Evolutionary conservation across 2,329 filamentous ascomycete species (phyloP), one percentile per base, ranked within the genome.

Genomic region (Nigrospora sphaerica): DNA sequence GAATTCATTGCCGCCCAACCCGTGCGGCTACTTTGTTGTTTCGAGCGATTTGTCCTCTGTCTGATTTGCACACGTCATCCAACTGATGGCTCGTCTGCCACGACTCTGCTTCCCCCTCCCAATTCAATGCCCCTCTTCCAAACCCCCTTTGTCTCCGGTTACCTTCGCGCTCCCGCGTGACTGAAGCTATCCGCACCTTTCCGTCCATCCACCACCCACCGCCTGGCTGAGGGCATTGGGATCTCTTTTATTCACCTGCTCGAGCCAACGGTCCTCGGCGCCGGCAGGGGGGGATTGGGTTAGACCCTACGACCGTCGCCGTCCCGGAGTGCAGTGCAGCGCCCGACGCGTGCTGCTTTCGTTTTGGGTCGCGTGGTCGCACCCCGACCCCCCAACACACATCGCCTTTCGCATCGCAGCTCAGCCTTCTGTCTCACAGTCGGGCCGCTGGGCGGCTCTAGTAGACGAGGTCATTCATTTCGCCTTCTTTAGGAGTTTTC

Each of bases 101-200:
- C 23, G 23, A 28, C 23, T 28, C 10, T 28, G 23, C 7, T 28
- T 10, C 23, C 23, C 7, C 23, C 23, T 10, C 23, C 23, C 23
- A 28, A 28, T 28, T 9, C 23, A 28, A 28, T 28, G 7, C 23
- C 23, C 23, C 23, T 10, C 23, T 10, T 28, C 23, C 7, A 2
- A 6, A 2, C 4, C 23, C 23, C 23, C 7, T 28, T 28, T 28
- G 23, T 10, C 23, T 28, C 23, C 7, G 23, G 23, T 9, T 10
- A 9, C 23, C 23, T 7, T 7, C 7, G 23, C 23, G 23, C 23
- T 9, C 7, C 23, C 23, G 23, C 23, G 23, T 28, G 23, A 10
- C 10, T 56, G 59, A 62, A 60, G 60, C 57, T 56, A 61, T 62
- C 57, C 52, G 47, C 59, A 57, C 46, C 48, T 50, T 52, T 48